Conservation (phyloP, 306 rosid genomes). For the Vicia faba region DNA sequence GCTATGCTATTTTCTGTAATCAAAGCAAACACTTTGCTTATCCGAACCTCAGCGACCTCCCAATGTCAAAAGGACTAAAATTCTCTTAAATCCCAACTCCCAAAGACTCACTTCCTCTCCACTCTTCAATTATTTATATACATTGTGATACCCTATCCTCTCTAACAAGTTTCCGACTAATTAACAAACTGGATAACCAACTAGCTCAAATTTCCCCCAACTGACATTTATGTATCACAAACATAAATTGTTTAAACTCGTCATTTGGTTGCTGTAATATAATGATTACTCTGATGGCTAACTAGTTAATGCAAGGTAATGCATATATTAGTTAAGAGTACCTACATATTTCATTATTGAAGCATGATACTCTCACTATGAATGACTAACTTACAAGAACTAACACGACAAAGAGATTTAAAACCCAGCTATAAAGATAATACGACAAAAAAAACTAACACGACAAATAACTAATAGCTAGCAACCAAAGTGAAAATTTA, state of each 20-base stretch:
- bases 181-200: background rate
- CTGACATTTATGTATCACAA: background rate
- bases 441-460: no score
- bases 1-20: background rate
- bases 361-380: no score
- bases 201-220: background rate
- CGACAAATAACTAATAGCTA: no score
- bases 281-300: no score
- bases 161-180: background rate
- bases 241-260: slow-evolving; percentile 8
- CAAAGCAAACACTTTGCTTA: background rate
- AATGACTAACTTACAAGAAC: no score
- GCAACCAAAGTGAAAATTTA: no score
- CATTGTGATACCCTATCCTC: background rate
- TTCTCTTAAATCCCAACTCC: background rate
- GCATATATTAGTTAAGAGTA: no score
- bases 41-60: background rate
- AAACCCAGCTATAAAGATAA: no score
- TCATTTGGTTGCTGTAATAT: background rate
- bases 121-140: background rate
- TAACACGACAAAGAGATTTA: no score
- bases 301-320: no score
- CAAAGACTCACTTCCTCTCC: background rate
- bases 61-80: background rate
- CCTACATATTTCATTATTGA: no score